Percentiles rank a stretch among this genome's conserved stretches.
These are phyloP conservation scores for Ascochyta clinopodiicola DNA, from an alignment of 2,329 filamentous ascomycete species.

Conservation along the genomic window DNA sequence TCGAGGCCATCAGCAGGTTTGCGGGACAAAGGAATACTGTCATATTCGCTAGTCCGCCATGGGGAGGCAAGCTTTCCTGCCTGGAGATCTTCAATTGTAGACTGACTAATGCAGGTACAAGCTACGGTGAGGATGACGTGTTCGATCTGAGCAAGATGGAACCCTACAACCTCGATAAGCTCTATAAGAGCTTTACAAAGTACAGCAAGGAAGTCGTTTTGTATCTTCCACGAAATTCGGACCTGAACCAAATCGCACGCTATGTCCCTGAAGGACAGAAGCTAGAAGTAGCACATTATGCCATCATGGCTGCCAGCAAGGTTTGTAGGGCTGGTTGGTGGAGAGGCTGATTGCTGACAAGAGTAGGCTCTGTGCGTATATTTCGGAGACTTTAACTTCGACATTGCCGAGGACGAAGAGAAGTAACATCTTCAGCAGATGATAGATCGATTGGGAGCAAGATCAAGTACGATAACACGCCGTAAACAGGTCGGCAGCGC, in stretches of 20 bases:
- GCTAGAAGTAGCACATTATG: conserved; percentile 72
- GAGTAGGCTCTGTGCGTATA: conserved; percentile 63
- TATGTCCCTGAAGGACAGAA: conserved; percentile 43
- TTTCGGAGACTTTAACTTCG: conserved; percentile 60
- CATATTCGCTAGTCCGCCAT: conserved; percentile 75
- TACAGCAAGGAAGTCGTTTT: conserved; percentile 66
- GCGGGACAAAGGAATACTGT: conserved; percentile 61
- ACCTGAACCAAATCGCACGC: conserved; percentile 48
- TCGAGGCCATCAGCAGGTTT: conserved; percentile 69
- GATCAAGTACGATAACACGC: not conserved
- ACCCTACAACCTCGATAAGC: conserved; percentile 71
- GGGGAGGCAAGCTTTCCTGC: conserved; percentile 65
- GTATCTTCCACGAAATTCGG: conserved; percentile 73
- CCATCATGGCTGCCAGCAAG: conserved; percentile 88
- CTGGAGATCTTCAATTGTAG: not conserved
- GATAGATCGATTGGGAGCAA: too few relatives aligned
- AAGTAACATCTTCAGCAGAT: not conserved
- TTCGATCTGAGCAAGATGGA: conserved; percentile 88
- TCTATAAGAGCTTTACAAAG: conserved; percentile 50
- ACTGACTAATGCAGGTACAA: conserved; percentile 57
- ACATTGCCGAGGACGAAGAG: conserved; percentile 24
- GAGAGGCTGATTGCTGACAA: conserved; percentile 7
- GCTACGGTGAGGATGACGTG: conserved; percentile 69
- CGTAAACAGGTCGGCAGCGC: not conserved
- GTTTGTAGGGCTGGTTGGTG: conserved; percentile 50